Percentiles rank a stretch among this genome's conserved stretches.
These are phyloP conservation scores for Podospora anserina DNA, from an alignment of 495 filamentous ascomycete species.

Conservation along the genomic window DNA sequence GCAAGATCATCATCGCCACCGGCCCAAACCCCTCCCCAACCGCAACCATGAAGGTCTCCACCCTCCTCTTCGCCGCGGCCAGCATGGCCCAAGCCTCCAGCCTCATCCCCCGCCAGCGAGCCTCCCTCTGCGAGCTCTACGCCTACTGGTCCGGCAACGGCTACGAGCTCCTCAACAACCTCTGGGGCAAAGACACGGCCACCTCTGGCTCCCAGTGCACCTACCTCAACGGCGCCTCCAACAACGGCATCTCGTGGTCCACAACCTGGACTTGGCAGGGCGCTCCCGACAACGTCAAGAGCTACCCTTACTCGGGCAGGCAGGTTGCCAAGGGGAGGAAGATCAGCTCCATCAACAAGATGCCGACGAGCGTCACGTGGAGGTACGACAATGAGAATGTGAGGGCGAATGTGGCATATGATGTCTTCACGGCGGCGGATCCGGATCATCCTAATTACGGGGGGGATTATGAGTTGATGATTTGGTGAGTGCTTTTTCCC, in stretches of 20 bases:
- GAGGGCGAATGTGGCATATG: slow-evolving; percentile 47
- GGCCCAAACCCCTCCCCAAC: not conserved
- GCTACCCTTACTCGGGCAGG: slow-evolving; percentile 40
- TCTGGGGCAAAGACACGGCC: slow-evolving; percentile 40
- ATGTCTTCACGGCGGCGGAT: slow-evolving; percentile 49
- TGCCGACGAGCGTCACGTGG: slow-evolving; percentile 43
- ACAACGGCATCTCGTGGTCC: slow-evolving; percentile 36
- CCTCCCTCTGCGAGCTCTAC: slow-evolving; percentile 42
- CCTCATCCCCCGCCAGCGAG: slow-evolving; percentile 13
- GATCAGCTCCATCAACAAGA: slow-evolving; percentile 30
- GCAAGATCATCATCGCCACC: not conserved
- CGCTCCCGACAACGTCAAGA: slow-evolving; percentile 43
- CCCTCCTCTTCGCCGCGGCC: slow-evolving; percentile 4
- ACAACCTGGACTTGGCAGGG: slow-evolving; percentile 47
- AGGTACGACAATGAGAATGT: slow-evolving; percentile 41
- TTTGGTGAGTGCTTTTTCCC: slow-evolving; percentile 38
- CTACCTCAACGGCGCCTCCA: slow-evolving; percentile 34
- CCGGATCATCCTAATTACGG: slow-evolving; percentile 43
- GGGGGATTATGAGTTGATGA: slow-evolving; percentile 52
- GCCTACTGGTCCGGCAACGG: slow-evolving; percentile 31
- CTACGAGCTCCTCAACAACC: slow-evolving; percentile 49
- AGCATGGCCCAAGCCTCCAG: not conserved
- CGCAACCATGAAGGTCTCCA: slow-evolving; percentile 12
- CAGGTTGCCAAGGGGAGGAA: slow-evolving; percentile 34
- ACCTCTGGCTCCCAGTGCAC: slow-evolving; percentile 45